Evolutionary conservation across 2,329 filamentous ascomycete genomes (phyloP), one percentile per base, ranked within the genome.

Genomic region (Mycogone perniciosa): DNA sequence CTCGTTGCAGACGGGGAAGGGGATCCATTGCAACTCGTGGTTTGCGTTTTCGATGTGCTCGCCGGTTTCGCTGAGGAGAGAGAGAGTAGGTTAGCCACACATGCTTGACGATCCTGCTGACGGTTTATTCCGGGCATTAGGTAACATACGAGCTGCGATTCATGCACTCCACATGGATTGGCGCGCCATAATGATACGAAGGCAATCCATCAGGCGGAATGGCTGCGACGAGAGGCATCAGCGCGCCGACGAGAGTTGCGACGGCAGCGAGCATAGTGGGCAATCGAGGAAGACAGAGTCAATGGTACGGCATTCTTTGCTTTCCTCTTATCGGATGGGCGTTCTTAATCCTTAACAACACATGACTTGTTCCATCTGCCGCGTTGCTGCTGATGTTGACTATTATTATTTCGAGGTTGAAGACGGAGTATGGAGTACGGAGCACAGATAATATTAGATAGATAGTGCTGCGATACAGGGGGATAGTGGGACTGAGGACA

Each of bases 1-100:
- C 70, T 97, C 93, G 70, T 90, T 88, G 79, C 93, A 97, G 33
- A 79, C 77, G 27, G 88, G 88, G 69, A 97, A 97, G 37, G 92
- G 89, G 41, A 93, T 84, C 77, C 93, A 97, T 77, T 95, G 80
- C 51, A 96, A 82, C 67, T 95, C 86, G 63, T 93, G 85, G 57
- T 84, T 77, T 34, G 79, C 76, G 66, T 95, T 84, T 64, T 89
- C 86, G 63, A 96, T 85, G 75, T 95, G 89, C 69, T 95, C 89
- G 67, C 89, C 89, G 7, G 88, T 93, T 61, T 95, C 88, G 62
- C 88, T 93, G 64, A 9, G n/a, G 34, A 26, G 51, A 50, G 53
- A 27, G 35, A n/a, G 29, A 13, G 6, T 7, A 20, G 9, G 48
- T 44, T 10, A 44, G 47, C 26, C 10, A 6, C 27, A 31, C 35